Percentiles rank a stretch among this genome's conserved stretches.
These are phyloP conservation scores for Fusarium udum DNA, from an alignment of 2,329 filamentous ascomycete genomes.

Conservation along the genomic window DNA sequence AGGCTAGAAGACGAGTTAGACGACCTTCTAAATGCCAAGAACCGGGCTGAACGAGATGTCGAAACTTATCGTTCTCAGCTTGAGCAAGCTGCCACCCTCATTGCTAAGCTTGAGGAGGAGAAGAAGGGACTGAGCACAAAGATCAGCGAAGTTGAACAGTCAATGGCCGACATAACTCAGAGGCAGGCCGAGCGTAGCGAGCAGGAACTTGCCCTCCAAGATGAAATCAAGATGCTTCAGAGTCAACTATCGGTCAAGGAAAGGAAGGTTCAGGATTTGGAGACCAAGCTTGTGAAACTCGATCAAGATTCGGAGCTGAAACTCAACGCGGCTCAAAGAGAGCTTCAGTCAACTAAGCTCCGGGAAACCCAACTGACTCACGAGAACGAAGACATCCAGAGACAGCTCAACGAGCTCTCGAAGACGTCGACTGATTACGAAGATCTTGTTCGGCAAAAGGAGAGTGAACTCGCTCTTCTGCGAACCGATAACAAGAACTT, in stretches of 20 bases:
- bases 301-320: conserved; percentile 93
- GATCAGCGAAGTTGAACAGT: conserved; percentile 74
- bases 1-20: conserved; percentile 93
- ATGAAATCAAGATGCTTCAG: conserved; percentile 89
- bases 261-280: conserved; percentile 86
- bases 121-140: conserved; percentile 78
- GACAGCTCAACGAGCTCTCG: conserved; percentile 87
- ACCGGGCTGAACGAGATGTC: conserved; percentile 84
- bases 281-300: conserved; percentile 81
- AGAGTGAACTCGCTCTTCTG: conserved; percentile 88
- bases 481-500: conserved; percentile 85
- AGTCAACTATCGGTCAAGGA: conserved; percentile 91
- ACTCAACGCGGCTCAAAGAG: conserved; percentile 79
- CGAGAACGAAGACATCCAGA: conserved; percentile 84
- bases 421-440: conserved; percentile 95
- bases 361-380: conserved; percentile 79
- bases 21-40: conserved; percentile 86
- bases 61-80: conserved; percentile 82
- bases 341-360: conserved; percentile 76
- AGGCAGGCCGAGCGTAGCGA: conserved; percentile 77
- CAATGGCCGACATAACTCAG: conserved; percentile 75
- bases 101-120: conserved; percentile 85
- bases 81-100: conserved; percentile 90
- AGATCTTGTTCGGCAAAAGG: conserved; percentile 90
- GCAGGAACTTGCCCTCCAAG: conserved; percentile 78